Evolutionary conservation across 352 stramenopile species (phyloP), one percentile per base, ranked within the genome.

Genomic region (Phytophthora fragariaefolia): DNA sequence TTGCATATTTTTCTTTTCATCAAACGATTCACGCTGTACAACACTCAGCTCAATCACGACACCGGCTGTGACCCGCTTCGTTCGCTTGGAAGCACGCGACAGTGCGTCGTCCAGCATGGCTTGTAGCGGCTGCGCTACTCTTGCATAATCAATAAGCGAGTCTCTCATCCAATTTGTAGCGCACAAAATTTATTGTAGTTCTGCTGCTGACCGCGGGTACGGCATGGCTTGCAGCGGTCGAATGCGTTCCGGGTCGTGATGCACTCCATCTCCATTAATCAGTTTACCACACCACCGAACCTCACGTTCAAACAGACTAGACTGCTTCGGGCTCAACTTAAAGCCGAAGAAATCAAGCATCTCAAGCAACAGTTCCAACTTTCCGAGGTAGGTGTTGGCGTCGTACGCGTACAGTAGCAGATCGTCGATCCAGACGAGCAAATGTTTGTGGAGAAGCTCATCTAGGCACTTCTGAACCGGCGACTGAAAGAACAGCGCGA

Each of bases 291-390:
- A 71, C 67, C 58, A 70, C 8, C 56, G 3, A n/a, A 70, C 62
- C 15, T 45, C 24, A 22, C 22, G 26, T 40, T 57, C 18, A 45
- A 60, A 81, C 3, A 76, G 12, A 13, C 36, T 64, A 36, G 30
- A 63, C 36, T 77, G 74, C 5, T 53, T 47, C 1, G 50, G n/a
- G 26, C 63, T 74, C 10, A 77, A 26, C 52, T 75, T 77, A 1
- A 72, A 49, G 18, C 67, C 66, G 30, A 66, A 68, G 3, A 40
- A 17, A 28, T 77, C 40, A 1, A 69, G 9, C 7, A 75, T 22
- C 12, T 28, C 26, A 22, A n/a, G n/a, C n/a, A n/a, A n/a, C n/a
- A n/a, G n/a, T n/a, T n/a, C n/a, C n/a, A n/a, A n/a, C n/a, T n/a
- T n/a, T n/a, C n/a, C n/a, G n/a, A n/a, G n/a, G n/a, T n/a, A n/a